A percentile compares a stretch with the other conserved stretches of the same genome.
These are phyloP conservation scores for Dentipellis fragilis DNA, from an alignment of 768 basidiomycete species.

Conservation along the genomic window DNA sequence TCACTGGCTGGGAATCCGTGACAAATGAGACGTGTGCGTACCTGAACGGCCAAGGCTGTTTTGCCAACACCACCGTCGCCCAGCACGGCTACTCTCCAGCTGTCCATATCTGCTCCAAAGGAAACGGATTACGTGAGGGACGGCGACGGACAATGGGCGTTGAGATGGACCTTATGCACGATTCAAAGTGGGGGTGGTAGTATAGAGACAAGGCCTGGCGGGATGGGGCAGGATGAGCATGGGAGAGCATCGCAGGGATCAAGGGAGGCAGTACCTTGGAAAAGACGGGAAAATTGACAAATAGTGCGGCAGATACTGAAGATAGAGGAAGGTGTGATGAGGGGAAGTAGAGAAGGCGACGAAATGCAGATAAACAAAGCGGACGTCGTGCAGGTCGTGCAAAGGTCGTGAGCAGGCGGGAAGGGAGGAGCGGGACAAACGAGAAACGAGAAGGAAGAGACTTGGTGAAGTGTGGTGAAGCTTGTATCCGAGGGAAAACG, in stretches of 20 bases:
- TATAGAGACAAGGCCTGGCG: background rate
- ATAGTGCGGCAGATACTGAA: conserved; percentile 15
- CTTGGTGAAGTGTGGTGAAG: conserved; percentile 16
- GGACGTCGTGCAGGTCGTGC: conserved; percentile 63
- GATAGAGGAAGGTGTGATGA: background rate
- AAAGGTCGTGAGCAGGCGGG: conserved; percentile 24
- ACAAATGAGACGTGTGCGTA: conserved; percentile 27
- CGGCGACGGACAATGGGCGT: background rate
- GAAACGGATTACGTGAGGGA: conserved; percentile 3
- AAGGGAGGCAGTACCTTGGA: conserved; percentile 7
- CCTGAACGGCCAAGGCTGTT: conserved; percentile 93
- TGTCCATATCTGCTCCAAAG: conserved; percentile 57
- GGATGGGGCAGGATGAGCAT: background rate
- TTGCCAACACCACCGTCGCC: conserved; percentile 98
- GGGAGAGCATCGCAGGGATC: background rate
- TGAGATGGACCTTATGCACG: conserved; percentile 10
- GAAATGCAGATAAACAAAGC: conserved; percentile 14
- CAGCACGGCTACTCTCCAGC: conserved; percentile 91
- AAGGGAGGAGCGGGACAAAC: conserved; percentile 12
- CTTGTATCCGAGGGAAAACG: background rate
- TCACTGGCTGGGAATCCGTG: conserved; percentile 1
- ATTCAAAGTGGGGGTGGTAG: conserved; percentile 3
- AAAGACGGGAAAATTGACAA: conserved; percentile 3
- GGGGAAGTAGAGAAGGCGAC: conserved; percentile 5
- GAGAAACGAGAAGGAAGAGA: conserved; percentile 15